Evolutionary conservation across 1,139 yeast species (phyloP).

Genomic region (Geotrichum siamense): DNA sequence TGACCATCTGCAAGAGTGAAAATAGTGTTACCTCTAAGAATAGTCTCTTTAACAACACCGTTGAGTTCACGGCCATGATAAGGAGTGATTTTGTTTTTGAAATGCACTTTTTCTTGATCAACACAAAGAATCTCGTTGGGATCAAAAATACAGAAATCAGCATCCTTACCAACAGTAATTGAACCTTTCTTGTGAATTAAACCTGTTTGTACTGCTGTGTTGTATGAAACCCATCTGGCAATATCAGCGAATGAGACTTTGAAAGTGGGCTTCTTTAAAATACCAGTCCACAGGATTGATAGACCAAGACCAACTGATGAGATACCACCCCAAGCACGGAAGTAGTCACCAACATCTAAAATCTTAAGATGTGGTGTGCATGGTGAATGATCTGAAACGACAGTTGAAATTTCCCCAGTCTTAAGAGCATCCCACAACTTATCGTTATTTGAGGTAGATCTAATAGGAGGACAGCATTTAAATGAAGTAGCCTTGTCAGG

Average conservation of each 20-base stretch:
- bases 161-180: slow-evolving; percentile 68
- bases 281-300: slow-evolving; percentile 72
- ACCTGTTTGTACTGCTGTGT: slow-evolving; percentile 84
- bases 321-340: slow-evolving; percentile 97
- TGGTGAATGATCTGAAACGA: slow-evolving; percentile 93
- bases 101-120: slow-evolving; percentile 52
- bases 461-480: slow-evolving; percentile 93
- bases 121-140: slow-evolving; percentile 50
- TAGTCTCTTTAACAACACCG: slow-evolving; percentile 73
- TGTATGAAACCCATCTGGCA: slow-evolving; percentile 68
- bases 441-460: slow-evolving; percentile 62
- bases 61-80: slow-evolving; percentile 61
- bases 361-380: slow-evolving; percentile 88
- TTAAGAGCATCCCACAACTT: slow-evolving; percentile 71
- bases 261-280: slow-evolving; percentile 39
- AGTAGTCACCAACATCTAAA: slow-evolving; percentile 75
- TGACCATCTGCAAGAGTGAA: slow-evolving; percentile 55
- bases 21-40: slow-evolving; percentile 65
- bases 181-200: slow-evolving; percentile 64
- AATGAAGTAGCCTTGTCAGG: slow-evolving; percentile 70
- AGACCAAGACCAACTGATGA: slow-evolving; percentile 88
- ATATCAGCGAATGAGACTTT: slow-evolving; percentile 51
- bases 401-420: slow-evolving; percentile 63
- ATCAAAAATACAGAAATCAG: slow-evolving; percentile 80
- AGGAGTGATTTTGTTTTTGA: slow-evolving; percentile 83